Conservation (phyloP, 257 asterid genomes). For the Ligustrum vulgare region DNA sequence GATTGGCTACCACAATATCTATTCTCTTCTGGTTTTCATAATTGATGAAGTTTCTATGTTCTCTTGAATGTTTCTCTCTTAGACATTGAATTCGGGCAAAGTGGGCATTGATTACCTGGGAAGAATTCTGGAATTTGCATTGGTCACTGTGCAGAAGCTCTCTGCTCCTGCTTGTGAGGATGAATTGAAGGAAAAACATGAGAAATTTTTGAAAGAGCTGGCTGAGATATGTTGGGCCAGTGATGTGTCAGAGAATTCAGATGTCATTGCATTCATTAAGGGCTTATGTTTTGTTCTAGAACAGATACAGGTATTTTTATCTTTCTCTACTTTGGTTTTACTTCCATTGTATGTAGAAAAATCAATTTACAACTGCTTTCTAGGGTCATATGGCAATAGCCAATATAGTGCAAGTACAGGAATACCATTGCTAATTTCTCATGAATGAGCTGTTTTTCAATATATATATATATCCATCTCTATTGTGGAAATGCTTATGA, state of each 20-base stretch:
- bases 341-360: not conserved
- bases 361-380: not conserved
- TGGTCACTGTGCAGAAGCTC: conserved; percentile 66
- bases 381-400: not conserved
- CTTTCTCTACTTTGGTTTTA: not conserved
- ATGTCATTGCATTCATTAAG: conserved; percentile 57
- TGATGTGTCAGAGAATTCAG: conserved; percentile 41
- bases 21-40: not conserved
- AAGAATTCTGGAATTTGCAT: conserved; percentile 68
- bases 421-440: not conserved
- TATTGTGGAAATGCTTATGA: not conserved
- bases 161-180: conserved; percentile 79
- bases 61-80: not conserved
- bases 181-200: conserved; percentile 57
- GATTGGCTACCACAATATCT: not conserved
- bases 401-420: too few relatives aligned
- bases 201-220: conserved; percentile 57
- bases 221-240: conserved; percentile 41
- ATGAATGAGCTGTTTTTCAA: not conserved
- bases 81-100: conserved; percentile 69
- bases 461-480: not conserved
- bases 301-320: conserved; percentile 70
- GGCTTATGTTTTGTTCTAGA: conserved; percentile 85
- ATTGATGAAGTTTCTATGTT: not conserved
- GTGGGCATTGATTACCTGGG: conserved; percentile 69